Base-by-base conservation (phyloP, 176 grass and related monocot species). In the Cymbopogon citratus region DNA sequence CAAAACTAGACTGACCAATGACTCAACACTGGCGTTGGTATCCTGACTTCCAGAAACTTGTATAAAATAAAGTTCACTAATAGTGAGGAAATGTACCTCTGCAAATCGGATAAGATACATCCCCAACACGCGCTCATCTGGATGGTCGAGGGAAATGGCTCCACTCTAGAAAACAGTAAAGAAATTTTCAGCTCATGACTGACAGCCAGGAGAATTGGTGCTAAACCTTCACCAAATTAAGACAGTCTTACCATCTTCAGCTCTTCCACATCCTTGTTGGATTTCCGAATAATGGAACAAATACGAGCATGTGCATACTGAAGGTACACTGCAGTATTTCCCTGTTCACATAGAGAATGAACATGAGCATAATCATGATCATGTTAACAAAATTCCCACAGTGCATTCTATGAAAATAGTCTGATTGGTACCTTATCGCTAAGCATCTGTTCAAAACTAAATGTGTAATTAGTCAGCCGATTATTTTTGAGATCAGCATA, bases 401-500 rank as follows among this genome's bases (percentile, higher is more conserved):
- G n/a, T 39, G 43, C 72, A 86, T 49, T 23, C 41, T 64, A 75
- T 48, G 61, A 63, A 77, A 36, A 71, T n/a, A 73, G 25, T 85
- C 7, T 57, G 11, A 29, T 63, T 33, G 54, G 63, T 89, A 98
- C 95, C 95, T 98, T 92, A 86, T 95, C 90, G 26, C 86, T 98
- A 66, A 98, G 80, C 95, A 98, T 98, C 71, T 95, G 95, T 64
- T 98, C 95, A 86, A 93, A 98, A 86, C 86, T 95, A 75, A 98
- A 95, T 83, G 82, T 91, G 83, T 98, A 98, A 86, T 98, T 95
- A 36, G 95, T 98, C 73, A 91, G 81, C 14, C 95, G 83, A 85
- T 95, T 98, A 76, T 98, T 98, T 85, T 98, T 98, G 85, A 98
- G 85, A 85, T 98, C 95, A 77, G 95, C 92, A 28, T 98, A 98